Percentiles rank a stretch among this genome's conserved stretches.
phyloP scores from a whole-genome alignment of 2,329 filamentous ascomycete genomes.

The Aspergillus latus region DNA sequence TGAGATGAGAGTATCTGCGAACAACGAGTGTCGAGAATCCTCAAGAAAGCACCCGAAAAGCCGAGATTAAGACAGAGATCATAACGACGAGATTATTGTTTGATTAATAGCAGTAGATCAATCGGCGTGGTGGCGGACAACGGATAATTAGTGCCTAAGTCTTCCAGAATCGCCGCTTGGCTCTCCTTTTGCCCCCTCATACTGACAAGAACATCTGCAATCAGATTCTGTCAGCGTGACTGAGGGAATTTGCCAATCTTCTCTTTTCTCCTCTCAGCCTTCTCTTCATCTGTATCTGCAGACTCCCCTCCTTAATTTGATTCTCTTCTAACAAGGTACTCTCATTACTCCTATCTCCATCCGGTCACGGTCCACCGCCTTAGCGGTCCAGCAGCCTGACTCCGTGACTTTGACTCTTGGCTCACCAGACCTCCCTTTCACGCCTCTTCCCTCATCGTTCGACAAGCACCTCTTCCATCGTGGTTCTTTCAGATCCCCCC shows the following conservation, averaged over 20 bases:
- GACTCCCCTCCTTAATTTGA: background rate
- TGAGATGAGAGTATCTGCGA: no score
- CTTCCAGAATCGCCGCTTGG: background rate
- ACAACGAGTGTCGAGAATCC: no score
- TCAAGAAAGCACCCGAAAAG: background rate
- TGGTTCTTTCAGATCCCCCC: no score
- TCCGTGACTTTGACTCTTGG: background rate
- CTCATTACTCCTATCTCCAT: background rate
- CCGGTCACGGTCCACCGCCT: conserved; percentile 8
- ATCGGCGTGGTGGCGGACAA: background rate
- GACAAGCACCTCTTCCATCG: conserved; percentile 14
- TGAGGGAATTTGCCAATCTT: background rate
- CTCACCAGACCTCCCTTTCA: conserved; percentile 17
- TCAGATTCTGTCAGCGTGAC: background rate
- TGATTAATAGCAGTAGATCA: background rate
- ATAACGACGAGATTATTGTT: background rate
- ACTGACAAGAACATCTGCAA: background rate
- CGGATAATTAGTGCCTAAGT: background rate
- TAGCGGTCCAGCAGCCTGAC: conserved; percentile 10
- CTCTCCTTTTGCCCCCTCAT: background rate
- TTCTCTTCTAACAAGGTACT: conserved; percentile 1
- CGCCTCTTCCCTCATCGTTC: conserved; percentile 19
- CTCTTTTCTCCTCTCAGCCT: background rate
- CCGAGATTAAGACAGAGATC: background rate
- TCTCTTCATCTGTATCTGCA: background rate